phyloP scores from a whole-genome alignment of 2,329 filamentous ascomycete species.

The Hymenoscyphus repandus region DNA sequence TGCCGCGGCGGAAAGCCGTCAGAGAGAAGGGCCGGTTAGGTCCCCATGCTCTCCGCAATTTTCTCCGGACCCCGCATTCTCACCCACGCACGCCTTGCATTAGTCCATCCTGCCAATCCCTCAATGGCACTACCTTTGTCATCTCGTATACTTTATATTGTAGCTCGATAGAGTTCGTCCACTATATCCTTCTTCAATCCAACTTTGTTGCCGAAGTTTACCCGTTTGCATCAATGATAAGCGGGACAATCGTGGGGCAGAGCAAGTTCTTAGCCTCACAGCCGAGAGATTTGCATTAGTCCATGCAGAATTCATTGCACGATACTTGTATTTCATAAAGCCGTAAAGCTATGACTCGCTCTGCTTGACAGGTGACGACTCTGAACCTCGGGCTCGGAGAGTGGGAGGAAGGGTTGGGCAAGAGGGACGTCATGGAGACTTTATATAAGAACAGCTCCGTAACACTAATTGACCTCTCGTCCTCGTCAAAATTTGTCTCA shows the following conservation, averaged over 20 bases:
- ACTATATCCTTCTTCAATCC: not conserved
- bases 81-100: not conserved
- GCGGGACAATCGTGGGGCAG: no score
- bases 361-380: not conserved
- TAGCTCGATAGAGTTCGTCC: no score
- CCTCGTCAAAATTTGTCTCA: not conserved
- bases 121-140: no score
- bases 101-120: not conserved
- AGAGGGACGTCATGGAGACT: not conserved
- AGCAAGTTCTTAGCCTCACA: no score
- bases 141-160: no score
- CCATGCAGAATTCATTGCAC: no score
- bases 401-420: not conserved
- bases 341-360: no score
- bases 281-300: no score
- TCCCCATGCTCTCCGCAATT: not conserved
- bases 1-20: not conserved
- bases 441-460: slow-evolving; percentile 1
- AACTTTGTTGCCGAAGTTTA: not conserved
- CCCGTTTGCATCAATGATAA: no score
- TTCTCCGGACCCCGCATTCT: not conserved
- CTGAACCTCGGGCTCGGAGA: not conserved
- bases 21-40: slow-evolving; percentile 1
- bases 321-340: no score
- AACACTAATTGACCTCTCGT: not conserved